Base-by-base conservation (phyloP, 305 asterid species). In the Rubia occidens region DNA sequence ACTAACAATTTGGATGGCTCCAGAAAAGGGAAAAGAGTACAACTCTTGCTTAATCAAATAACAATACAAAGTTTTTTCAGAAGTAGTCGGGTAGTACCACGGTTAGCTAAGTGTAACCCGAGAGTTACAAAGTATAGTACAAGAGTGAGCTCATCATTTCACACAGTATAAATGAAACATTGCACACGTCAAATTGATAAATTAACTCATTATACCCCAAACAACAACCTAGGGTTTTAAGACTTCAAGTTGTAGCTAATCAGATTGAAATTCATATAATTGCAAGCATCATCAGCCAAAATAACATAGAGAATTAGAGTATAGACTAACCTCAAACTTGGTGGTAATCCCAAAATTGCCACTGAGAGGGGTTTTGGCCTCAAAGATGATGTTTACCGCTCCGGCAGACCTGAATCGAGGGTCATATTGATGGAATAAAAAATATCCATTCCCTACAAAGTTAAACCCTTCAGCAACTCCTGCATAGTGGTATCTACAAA, bases 331-430 rank as follows among this genome's bases (percentile, higher is more conserved):
- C 99, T 89, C 96, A 9, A 97, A 95, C 75, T 82, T 91, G 44
- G 97, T 70, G 76, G 66, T 91, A 70, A 89, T 43, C 72, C 99
- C 99, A 14, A 91, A 61, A 70, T 85, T 90, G 13, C 91, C 96
- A 20, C 84, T 73, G 11, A 91, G 72, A 53, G 91, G 88, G 70
- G 68, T 83, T 69, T 80, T 79, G 42, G 76, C 76, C 84, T 94
- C 99, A 21, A 94, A 85, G 66, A 94, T 78, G 32, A 94, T 84
- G 65, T 94, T 94, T 13, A 94, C 86, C 3, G 96, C 86, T 20
- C 96, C 96, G 14, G 99, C 13, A 97, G 99, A 0, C 99, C 99
- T 0, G 95, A 77, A 70, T 89, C 96, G 5, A 94, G 85, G 10
- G 91, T 85, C 68, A 94, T 83, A 55, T 63, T 82, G 60, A 89